Evolutionary conservation across 148 eudicot species (phyloP), one percentile per base, ranked within the genome.

Genomic region (Spergularia marina): DNA sequence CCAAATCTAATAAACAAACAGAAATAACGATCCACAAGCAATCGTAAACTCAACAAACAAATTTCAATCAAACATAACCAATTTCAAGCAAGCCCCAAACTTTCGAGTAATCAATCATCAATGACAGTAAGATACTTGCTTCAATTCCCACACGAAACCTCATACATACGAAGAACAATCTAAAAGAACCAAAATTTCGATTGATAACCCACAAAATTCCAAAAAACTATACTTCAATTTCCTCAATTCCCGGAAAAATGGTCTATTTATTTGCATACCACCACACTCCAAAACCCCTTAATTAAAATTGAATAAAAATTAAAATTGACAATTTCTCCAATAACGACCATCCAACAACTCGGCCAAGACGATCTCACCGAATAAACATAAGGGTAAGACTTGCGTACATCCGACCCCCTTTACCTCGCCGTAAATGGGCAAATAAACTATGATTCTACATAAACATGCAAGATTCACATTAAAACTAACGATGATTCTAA

Each of bases 21-120:
- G 12, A 65, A 14, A 40, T 66, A 66, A 64, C 14, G 15, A 41
- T 16, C n/a, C 21, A 49, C 12, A 21, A 30, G 14, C 14, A 53
- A 53, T 57, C 4, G 23, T 4, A 30, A 61, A 54, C 11, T 5
- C 30, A 17, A 17, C 18, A 4, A 21, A 68, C 30, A 53, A 25
- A 53, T 25, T 25, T 18, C 71, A 73, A 6, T 39, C 74, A 13
- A 75, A 44, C 61, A 65, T 54, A 65, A 65, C 25, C 65, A 72
- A 78, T 44, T 44, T 34, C 70, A 65, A 40, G 17, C 53, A 15
- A 39, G 53, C 57, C 44, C 58, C 65, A 21, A 49, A 20, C 10
- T 49, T 8, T 36, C 11, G 12, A 49, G 20, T 2, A 59, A 73
- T 7, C 70, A 54, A 62, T 23, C 53, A 44, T 44, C 49, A 44